These are phyloP conservation scores for Cutaneotrichosporon sp. DNA, from an alignment of 1,284 basidiomycete species.

Conservation along the genomic window DNA sequence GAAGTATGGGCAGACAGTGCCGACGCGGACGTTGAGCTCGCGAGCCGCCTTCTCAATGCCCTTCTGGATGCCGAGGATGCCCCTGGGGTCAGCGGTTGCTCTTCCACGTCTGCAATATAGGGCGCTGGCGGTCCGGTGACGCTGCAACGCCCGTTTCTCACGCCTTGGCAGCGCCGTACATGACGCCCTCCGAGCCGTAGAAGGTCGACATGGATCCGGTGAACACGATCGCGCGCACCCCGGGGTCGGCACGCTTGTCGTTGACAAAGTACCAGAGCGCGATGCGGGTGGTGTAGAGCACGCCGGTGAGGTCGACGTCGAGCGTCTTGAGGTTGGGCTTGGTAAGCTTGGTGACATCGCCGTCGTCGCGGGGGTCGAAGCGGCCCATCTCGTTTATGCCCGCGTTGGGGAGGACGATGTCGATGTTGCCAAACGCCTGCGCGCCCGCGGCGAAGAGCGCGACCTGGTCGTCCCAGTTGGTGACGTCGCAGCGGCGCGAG, in stretches of 20 bases:
- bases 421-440: slow-evolving; percentile 19
- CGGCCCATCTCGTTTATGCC: slow-evolving; percentile 20
- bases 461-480: slow-evolving; percentile 25
- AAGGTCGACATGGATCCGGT: slow-evolving; percentile 21
- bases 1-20: slow-evolving; percentile 25
- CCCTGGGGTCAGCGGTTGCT: too few species aligned
- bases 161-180: slow-evolving; percentile 25
- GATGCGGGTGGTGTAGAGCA: slow-evolving; percentile 24
- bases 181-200: slow-evolving; percentile 22
- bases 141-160: too few species aligned
- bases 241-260: slow-evolving; percentile 20
- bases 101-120: too few species aligned
- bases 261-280: slow-evolving; percentile 23
- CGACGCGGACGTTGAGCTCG: slow-evolving; percentile 17
- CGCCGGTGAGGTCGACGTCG: slow-evolving; percentile 24
- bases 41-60: slow-evolving; percentile 11
- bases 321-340: slow-evolving; percentile 23
- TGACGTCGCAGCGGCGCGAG: slow-evolving; percentile 31
- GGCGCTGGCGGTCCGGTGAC: too few species aligned
- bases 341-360: slow-evolving; percentile 12
- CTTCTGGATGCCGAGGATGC: slow-evolving; percentile 23
- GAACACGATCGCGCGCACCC: slow-evolving; percentile 15
- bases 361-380: slow-evolving; percentile 20
- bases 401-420: slow-evolving; percentile 28
- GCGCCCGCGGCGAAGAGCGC: slow-evolving; percentile 20